Percentiles rank a stretch among this genome's conserved stretches.
Evolutionary conservation across 176 grass and related monocot genomes (phyloP).

Genomic region (Secale cereale): DNA sequence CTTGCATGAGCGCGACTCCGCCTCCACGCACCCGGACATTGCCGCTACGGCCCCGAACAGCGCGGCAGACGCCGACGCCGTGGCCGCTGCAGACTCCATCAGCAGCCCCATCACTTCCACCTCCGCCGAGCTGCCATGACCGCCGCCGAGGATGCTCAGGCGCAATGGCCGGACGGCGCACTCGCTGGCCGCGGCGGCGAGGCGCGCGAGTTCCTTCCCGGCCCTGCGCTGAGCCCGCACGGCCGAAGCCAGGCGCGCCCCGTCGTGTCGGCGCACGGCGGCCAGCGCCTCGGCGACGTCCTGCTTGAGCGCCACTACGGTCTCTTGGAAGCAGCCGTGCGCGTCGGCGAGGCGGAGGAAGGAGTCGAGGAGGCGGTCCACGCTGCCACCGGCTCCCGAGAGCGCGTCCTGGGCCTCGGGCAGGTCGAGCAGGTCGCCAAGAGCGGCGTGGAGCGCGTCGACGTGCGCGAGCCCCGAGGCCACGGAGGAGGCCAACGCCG

Average conservation of each 20-base stretch:
- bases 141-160: background rate
- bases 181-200: background rate
- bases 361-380: constrained; percentile 56
- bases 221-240: constrained; percentile 28
- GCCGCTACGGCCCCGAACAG: constrained; percentile 41
- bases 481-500: background rate
- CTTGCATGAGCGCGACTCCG: constrained; percentile 5
- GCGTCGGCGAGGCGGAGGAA: constrained; percentile 75
- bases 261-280: constrained; percentile 49
- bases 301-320: constrained; percentile 43
- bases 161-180: background rate
- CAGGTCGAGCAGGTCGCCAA: constrained; percentile 47
- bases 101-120: constrained; percentile 45
- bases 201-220: constrained; percentile 49
- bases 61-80: constrained; percentile 32
- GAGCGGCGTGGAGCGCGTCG: constrained; percentile 45
- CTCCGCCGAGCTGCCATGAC: constrained; percentile 5
- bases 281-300: constrained; percentile 37
- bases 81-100: constrained; percentile 40
- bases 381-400: background rate
- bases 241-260: constrained; percentile 17
- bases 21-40: constrained; percentile 30
- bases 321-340: constrained; percentile 53
- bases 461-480: constrained; percentile 41
- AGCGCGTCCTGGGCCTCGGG: constrained; percentile 44